These are phyloP conservation scores for Cladosporium sp. DNA, from an alignment of 2,329 filamentous ascomycete genomes.

Conservation along the genomic window DNA sequence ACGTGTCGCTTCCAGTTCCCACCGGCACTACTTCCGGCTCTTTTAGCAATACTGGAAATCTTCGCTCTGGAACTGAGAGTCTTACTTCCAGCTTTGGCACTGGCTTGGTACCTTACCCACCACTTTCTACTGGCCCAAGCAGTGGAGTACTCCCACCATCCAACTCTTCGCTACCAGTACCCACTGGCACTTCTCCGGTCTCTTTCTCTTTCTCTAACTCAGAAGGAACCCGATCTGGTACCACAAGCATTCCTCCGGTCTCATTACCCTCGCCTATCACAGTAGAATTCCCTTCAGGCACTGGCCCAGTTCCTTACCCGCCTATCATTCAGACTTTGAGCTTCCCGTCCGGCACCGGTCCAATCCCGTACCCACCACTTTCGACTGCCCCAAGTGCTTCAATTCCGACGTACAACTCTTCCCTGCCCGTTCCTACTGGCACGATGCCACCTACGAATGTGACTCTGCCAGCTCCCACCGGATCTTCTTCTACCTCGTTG, in stretches of 20 bases:
- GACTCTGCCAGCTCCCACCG: not conserved
- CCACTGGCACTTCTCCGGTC: not conserved
- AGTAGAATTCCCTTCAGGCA: not conserved
- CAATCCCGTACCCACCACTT: not conserved
- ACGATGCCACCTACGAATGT: not conserved
- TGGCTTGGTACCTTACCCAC: not conserved
- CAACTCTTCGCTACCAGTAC: not conserved
- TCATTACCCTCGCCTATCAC: not conserved
- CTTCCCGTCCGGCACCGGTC: not conserved
- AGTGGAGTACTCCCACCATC: not conserved
- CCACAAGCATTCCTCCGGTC: not conserved
- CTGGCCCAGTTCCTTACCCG: constrained; percentile 2
- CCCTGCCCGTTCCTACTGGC: not conserved
- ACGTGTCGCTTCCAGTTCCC: not conserved
- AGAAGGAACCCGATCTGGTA: not conserved
- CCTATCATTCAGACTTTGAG: not conserved
- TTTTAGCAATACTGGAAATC: not conserved
- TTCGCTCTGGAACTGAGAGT: not conserved
- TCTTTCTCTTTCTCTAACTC: not conserved
- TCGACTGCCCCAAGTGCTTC: not conserved
- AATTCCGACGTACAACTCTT: not conserved
- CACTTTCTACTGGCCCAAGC: constrained; percentile 8
- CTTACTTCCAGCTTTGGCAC: not conserved
- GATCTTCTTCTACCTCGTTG: not conserved
- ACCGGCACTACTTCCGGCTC: not conserved